Percentiles rank a stretch among this genome's conserved stretches.
Evolutionary conservation across 192 early-diverging fungal species (phyloP).

Genomic region (Coemansia sp.): DNA sequence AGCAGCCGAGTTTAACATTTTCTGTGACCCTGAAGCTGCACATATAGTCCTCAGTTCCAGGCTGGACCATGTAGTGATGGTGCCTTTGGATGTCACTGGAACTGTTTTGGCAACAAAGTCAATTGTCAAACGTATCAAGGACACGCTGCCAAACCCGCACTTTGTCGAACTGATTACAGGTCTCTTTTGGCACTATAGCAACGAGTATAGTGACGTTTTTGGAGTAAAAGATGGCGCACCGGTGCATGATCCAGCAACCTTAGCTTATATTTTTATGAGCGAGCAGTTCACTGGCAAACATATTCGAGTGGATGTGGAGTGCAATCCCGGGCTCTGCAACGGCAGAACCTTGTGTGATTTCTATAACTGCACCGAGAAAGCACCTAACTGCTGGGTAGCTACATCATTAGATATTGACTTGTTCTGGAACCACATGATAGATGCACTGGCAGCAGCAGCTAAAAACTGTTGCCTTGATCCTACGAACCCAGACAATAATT

Average conservation of each 20-base stretch:
- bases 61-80: slow-evolving; percentile 17
- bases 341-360: slow-evolving; percentile 23
- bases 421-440: slow-evolving; percentile 34
- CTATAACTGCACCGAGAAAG: background rate
- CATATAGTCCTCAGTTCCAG: slow-evolving; percentile 28
- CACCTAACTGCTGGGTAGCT: slow-evolving; percentile 25
- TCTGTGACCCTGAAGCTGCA: slow-evolving; percentile 34
- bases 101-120: slow-evolving; percentile 13
- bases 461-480: background rate
- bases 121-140: slow-evolving; percentile 18
- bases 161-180: slow-evolving; percentile 21
- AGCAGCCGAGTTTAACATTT: slow-evolving; percentile 41
- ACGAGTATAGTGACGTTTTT: slow-evolving; percentile 12
- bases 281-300: slow-evolving; percentile 11
- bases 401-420: slow-evolving; percentile 13
- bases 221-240: slow-evolving; percentile 18
- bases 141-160: slow-evolving; percentile 1
- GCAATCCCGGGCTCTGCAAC: background rate
- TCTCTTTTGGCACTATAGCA: slow-evolving; percentile 13
- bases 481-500: too few species aligned
- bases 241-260: slow-evolving; percentile 30
- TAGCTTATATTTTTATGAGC: slow-evolving; percentile 28
- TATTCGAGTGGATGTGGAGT: slow-evolving; percentile 17
- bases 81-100: slow-evolving; percentile 29
- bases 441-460: slow-evolving; percentile 5